Evolutionary conservation across 179 eudicot genomes (phyloP).

Genomic region (Vitellaria paradoxa): DNA sequence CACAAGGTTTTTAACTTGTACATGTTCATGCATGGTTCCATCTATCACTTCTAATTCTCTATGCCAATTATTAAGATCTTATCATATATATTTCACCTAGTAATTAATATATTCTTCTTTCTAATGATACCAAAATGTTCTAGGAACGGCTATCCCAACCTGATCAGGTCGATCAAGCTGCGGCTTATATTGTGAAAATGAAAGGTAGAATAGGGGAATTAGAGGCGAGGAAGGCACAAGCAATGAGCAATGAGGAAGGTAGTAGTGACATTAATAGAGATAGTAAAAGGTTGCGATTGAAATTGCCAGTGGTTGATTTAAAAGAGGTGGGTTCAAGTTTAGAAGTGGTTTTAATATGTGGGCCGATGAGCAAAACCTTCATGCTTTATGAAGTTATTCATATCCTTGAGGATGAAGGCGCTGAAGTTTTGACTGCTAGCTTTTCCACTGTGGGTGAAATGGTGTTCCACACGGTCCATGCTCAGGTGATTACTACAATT

Average conservation of each 20-base stretch:
- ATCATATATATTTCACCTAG: no score
- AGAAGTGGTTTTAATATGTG: slow-evolving; percentile 27
- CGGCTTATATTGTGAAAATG: not conserved
- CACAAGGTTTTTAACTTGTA: no score
- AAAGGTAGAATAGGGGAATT: slow-evolving; percentile 22
- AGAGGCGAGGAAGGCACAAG: slow-evolving; percentile 21
- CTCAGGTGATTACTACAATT: slow-evolving; percentile 26
- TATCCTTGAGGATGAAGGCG: slow-evolving; percentile 43
- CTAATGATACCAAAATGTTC: no score
- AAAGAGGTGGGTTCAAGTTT: slow-evolving; percentile 27
- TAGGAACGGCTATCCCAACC: not conserved
- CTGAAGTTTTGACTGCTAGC: slow-evolving; percentile 33
- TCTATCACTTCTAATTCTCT: no score
- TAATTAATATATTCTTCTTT: no score
- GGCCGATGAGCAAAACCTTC: not conserved
- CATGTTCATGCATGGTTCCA: no score
- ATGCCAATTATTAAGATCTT: no score
- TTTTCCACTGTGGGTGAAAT: slow-evolving; percentile 17
- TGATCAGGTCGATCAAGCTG: not conserved
- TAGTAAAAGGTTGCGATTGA: not conserved
- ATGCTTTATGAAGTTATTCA: slow-evolving; percentile 26
- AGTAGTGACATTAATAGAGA: not conserved
- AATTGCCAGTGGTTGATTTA: slow-evolving; percentile 28
- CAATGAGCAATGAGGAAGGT: not conserved
- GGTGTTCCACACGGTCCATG: slow-evolving; percentile 34